These are phyloP conservation scores for Chytridium lagenaria DNA, from an alignment of 371 early-diverging fungal species.

Conservation along the genomic window DNA sequence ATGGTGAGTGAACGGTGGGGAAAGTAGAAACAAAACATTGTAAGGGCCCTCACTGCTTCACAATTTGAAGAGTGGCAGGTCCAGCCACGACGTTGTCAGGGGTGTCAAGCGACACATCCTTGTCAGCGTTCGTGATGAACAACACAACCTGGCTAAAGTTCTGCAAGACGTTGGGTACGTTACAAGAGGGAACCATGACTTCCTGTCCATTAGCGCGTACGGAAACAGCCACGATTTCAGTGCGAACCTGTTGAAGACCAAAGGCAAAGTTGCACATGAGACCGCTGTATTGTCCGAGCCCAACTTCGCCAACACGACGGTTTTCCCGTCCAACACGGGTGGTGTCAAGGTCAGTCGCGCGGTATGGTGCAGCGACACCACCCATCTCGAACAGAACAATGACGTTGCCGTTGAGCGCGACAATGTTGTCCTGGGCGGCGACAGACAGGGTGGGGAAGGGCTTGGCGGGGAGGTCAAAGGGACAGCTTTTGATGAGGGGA, in stretches of 20 bases:
- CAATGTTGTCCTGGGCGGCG: background rate
- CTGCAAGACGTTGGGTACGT: constrained; percentile 23
- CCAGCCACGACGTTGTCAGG: constrained; percentile 46
- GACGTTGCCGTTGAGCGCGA: constrained; percentile 21
- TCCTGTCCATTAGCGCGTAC: background rate
- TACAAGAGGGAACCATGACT: constrained; percentile 26
- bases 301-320: background rate
- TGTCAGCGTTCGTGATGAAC: constrained; percentile 37
- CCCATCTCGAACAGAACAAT: constrained; percentile 34
- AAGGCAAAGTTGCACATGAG: constrained; percentile 37
- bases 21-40: background rate
- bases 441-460: constrained; percentile 39
- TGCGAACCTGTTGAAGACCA: constrained; percentile 35
- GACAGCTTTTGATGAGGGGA: constrained; percentile 40
- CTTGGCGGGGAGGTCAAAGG: constrained; percentile 35
- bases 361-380: background rate
- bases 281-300: constrained; percentile 7
- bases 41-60: constrained; percentile 6
- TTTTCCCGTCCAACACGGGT: background rate
- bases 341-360: background rate
- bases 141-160: constrained; percentile 33
- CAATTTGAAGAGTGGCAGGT: constrained; percentile 29
- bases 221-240: constrained; percentile 6
- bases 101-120: constrained; percentile 36
- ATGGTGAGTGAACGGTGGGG: background rate